Evolutionary conservation across 129 eudicot species (phyloP).

Genomic region (Artemisia annua): DNA sequence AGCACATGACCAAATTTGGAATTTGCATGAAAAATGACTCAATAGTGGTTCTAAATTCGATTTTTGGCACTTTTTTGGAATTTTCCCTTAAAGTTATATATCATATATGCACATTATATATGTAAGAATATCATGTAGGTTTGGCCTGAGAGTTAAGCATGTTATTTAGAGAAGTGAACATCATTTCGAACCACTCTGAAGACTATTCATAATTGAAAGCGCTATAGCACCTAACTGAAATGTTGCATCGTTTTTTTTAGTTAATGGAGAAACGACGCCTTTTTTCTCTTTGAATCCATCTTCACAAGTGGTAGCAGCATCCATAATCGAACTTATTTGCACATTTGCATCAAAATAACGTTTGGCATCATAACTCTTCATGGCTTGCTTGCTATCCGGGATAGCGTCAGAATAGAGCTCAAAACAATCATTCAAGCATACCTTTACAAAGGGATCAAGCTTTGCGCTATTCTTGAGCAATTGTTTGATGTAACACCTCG

Average conservation of each 20-base stretch:
- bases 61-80: too few species aligned
- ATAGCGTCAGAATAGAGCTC: slow-evolving; percentile 63
- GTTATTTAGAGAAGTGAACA: too few species aligned
- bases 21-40: too few species aligned
- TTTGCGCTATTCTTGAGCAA: slow-evolving; percentile 39
- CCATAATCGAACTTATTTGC: slow-evolving; percentile 55
- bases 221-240: slow-evolving; percentile 66
- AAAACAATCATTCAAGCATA: slow-evolving; percentile 55
- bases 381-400: slow-evolving; percentile 42
- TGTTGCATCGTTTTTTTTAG: slow-evolving; percentile 36
- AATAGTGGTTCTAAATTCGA: too few species aligned
- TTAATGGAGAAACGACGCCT: slow-evolving; percentile 59
- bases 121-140: too few species aligned
- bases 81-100: too few species aligned
- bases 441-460: slow-evolving; percentile 33
- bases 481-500: slow-evolving; percentile 35
- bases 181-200: slow-evolving; percentile 35
- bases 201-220: slow-evolving; percentile 46
- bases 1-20: too few species aligned
- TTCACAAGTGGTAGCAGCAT: slow-evolving; percentile 67
- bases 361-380: slow-evolving; percentile 37
- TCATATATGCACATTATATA: too few species aligned
- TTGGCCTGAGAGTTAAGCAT: too few species aligned
- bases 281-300: slow-evolving; percentile 53
- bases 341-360: slow-evolving; percentile 47